Base-by-base conservation (phyloP, 1,139 yeast genomes). In the Debaryomyces sp. region DNA sequence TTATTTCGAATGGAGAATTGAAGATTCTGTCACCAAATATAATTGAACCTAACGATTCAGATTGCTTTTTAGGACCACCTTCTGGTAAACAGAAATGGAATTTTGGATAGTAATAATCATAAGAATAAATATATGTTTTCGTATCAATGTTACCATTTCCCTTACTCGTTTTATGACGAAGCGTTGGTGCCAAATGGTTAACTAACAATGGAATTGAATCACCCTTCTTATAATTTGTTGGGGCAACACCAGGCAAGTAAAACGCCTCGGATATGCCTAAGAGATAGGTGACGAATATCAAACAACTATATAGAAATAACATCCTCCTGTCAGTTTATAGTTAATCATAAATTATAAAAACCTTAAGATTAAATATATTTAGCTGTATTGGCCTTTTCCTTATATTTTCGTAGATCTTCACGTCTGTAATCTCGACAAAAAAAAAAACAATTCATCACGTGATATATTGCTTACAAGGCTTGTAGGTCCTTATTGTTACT, bases 11-110 rank as follows among this genome's bases (percentile, higher is more conserved):
- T 2, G 98, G 97, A 7, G 98, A 90, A 63, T 89, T 87, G 76
- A 89, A 91, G 54, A 94, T 91, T 63, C 99, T 80, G 69, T 94
- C 99, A 52, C 99, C 99, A 67, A 95, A 91, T 50, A 94, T 78
- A 54, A 94, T 87, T 1, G 97, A 86, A 6, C 99, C 99, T 46
- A 94, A 77, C 10, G 96, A 87, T 69, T 92, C 98, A 58, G 90
- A 83, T 66, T 90, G 96, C 57, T 87, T 85, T 57, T 77, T 75
- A 15, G 87, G 82, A 0, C 87, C 89, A 29, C 77, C 85, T 45
- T 70, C 65, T 0, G 98, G 99, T 50, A 67, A 64, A 70, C 99
- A 94, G 67, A 92, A 89, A 63, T 87, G 90, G 63, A 95, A 86
- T 54, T 84, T 83, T 36, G 86, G 85, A 67, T 86, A 86, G 69